A percentile compares a stretch with the other conserved stretches of the same genome.
Conservation (phyloP, 805 yeast species). For the Yamadazyma sp. region DNA sequence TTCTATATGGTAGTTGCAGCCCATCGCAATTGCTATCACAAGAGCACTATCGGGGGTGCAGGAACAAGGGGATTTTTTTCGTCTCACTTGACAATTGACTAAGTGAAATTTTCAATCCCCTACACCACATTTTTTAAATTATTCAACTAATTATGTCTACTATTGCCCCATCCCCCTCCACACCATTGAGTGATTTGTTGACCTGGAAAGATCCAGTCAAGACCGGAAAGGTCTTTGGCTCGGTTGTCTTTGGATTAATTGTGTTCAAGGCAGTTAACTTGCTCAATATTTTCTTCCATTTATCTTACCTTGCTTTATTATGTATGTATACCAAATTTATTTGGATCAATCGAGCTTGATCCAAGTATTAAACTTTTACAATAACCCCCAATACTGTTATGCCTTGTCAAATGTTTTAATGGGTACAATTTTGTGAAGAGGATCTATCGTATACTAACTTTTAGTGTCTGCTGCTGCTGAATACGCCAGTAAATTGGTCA, state of each 20-base stretch:
- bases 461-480: constrained; percentile 71
- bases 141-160: constrained; percentile 15
- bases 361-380: too few relatives aligned
- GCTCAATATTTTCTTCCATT: constrained; percentile 57
- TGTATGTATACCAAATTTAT: too few relatives aligned
- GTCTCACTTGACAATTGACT: constrained; percentile 8
- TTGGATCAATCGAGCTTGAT: too few relatives aligned
- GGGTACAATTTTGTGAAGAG: background rate
- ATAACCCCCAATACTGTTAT: too few relatives aligned
- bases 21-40: constrained; percentile 11
- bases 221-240: constrained; percentile 76
- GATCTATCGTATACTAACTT: constrained; percentile 21
- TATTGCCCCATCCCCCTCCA: constrained; percentile 13
- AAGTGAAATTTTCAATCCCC: constrained; percentile 6
- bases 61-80: constrained; percentile 3
- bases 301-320: constrained; percentile 57
- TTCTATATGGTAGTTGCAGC: background rate
- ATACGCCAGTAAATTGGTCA: constrained; percentile 65
- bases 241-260: constrained; percentile 53
- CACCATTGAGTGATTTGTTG: constrained; percentile 39
- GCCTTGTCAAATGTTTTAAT: too few relatives aligned
- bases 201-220: constrained; percentile 76
- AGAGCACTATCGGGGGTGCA: constrained; percentile 4
- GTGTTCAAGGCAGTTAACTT: constrained; percentile 64
- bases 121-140: constrained; percentile 4